Evolutionary conservation across 768 basidiomycete species (phyloP), one percentile per base, ranked within the genome.

Genomic region (Mycena alexandri): DNA sequence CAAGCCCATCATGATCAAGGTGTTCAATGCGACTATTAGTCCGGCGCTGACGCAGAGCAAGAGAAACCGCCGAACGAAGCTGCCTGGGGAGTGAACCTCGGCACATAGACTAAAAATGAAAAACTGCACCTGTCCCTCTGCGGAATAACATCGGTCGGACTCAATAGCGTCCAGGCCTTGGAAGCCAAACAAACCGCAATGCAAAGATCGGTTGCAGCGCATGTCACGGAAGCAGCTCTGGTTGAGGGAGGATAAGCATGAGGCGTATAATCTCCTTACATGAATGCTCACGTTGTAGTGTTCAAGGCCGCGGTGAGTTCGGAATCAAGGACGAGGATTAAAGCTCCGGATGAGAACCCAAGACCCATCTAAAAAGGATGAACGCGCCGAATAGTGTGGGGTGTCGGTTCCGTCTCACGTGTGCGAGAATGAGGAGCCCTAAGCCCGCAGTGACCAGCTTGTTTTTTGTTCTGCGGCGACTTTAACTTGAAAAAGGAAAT

Each of bases 11-110:
- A 57, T 51, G 19, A 57, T 5, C 12, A 64, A n/a, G 13, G 63
- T 64, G 41, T 64, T 64, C 16, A 38, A 38, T 7, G 55, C 63
- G 14, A 64, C 63, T 38, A 64, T 64, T 13, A 54, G 25, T 11
- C 63, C 63, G 7, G 63, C 38, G 41, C 63, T 64, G 38, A 64
- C 5, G 33, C n/a, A 25, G 19, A 64, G 55, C 21, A 64, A 13
- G 25, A 64, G 29, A 42, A 64, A 50, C 22, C 29, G 54, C 11
- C 53, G 53, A 10, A 36, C 33, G 13, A 63, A 13, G 13, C 62
- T 63, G 25, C 6, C 2, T 4, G n/a, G 29, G 22, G 25, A 53
- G n/a, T 22, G 9, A 13, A 3, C 33, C 33, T 16, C 16, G 25
- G n/a, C 5, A 25, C 9, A 3, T 9, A 41, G 16, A 52, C 29